phyloP scores from a whole-genome alignment of 768 basidiomycete species.

The Mycena venus region DNA sequence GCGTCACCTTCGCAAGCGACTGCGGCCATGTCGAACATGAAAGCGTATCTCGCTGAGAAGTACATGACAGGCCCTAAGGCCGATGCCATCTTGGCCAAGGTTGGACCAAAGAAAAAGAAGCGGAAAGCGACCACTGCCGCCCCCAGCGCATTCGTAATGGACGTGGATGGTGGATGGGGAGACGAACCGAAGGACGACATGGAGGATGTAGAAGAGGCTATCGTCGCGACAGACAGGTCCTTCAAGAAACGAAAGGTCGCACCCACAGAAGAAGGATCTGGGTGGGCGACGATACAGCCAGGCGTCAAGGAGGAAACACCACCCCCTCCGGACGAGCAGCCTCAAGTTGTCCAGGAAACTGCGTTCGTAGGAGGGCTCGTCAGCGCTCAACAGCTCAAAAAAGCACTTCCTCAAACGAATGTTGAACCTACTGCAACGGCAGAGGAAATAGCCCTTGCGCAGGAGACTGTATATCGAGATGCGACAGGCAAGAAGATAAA shows the following conservation, averaged over 20 bases:
- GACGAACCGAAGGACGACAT: slow-evolving; percentile 61
- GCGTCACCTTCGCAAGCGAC: background rate
- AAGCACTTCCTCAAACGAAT: slow-evolving; percentile 62
- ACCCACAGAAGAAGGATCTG: slow-evolving; percentile 58
- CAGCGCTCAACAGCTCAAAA: slow-evolving; percentile 80
- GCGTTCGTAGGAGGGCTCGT: slow-evolving; percentile 83
- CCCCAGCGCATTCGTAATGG: slow-evolving; percentile 57
- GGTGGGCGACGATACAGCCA: slow-evolving; percentile 79
- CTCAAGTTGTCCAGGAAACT: slow-evolving; percentile 63
- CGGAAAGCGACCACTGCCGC: slow-evolving; percentile 60
- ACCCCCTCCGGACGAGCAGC: slow-evolving; percentile 78
- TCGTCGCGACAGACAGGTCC: slow-evolving; percentile 79
- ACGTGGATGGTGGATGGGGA: slow-evolving; percentile 84
- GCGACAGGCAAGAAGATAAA: slow-evolving; percentile 90
- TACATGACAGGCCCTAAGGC: slow-evolving; percentile 99
- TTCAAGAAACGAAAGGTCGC: slow-evolving; percentile 80
- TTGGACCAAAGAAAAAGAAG: slow-evolving; percentile 82
- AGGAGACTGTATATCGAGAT: slow-evolving; percentile 97
- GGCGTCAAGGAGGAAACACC: slow-evolving; percentile 65
- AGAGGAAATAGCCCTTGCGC: slow-evolving; percentile 72
- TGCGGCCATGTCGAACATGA: slow-evolving; percentile 67
- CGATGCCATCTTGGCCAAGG: slow-evolving; percentile 89
- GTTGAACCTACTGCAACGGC: slow-evolving; percentile 55
- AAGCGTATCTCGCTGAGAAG: slow-evolving; percentile 88
- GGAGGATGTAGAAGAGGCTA: slow-evolving; percentile 74